phyloP scores from a whole-genome alignment of 2,329 filamentous ascomycete genomes.

The Cytospora chrysosperma region DNA sequence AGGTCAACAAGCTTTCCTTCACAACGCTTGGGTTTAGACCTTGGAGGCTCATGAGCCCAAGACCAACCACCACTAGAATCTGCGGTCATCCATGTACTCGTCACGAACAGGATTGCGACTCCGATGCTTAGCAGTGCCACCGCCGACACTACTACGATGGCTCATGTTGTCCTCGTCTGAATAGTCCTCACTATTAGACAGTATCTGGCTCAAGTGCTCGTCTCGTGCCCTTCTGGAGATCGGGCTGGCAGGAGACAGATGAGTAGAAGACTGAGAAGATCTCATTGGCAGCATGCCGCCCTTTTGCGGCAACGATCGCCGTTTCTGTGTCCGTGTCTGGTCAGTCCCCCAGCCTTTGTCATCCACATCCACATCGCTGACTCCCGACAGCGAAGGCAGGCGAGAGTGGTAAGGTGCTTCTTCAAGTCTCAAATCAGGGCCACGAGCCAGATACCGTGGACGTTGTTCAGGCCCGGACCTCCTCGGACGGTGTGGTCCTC shows the following conservation, averaged over 20 bases:
- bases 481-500: neutral
- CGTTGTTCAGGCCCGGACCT: neutral
- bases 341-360: neutral
- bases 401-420: neutral
- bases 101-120: neutral
- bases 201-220: neutral
- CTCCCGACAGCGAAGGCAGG: neutral
- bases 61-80: neutral
- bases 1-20: no score
- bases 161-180: slow-evolving; percentile 1
- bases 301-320: neutral
- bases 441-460: neutral
- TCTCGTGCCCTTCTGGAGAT: neutral
- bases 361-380: neutral
- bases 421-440: neutral
- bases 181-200: neutral
- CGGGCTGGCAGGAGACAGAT: neutral
- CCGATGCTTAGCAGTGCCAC: neutral
- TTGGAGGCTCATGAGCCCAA: no score
- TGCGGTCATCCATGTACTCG: neutral
- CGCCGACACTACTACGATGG: neutral
- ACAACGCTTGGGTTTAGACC: no score
- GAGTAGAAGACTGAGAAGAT: neutral
- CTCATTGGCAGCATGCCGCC: neutral
- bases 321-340: neutral